Conservation (phyloP, 495 filamentous ascomycete genomes). For the Lentithecium fluviatile region DNA sequence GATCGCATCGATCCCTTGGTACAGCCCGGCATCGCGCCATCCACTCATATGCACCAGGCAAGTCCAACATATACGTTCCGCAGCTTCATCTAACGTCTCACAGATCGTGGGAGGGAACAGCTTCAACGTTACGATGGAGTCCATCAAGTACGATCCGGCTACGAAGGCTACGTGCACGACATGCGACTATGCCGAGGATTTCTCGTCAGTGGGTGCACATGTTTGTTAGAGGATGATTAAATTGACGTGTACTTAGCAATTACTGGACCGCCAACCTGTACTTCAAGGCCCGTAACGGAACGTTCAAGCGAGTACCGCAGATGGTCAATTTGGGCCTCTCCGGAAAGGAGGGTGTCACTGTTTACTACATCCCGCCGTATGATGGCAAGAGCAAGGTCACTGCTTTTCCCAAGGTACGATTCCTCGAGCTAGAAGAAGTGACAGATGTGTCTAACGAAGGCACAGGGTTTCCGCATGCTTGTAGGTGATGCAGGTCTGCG, state of each 20-base stretch:
- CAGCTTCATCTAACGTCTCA: not conserved
- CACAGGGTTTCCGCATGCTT: conserved; percentile 32
- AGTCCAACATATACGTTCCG: not conserved
- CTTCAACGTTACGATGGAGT: conserved; percentile 29
- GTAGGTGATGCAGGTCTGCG: conserved; percentile 23
- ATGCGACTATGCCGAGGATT: conserved; percentile 28
- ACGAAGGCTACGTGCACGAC: conserved; percentile 22
- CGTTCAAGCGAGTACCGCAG: conserved; percentile 30
- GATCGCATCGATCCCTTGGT: conserved; percentile 33
- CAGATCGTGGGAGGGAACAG: conserved; percentile 29
- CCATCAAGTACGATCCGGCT: conserved; percentile 19
- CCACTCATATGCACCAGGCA: conserved; percentile 18
- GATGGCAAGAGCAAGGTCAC: conserved; percentile 34
- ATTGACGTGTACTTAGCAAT: conserved; percentile 10
- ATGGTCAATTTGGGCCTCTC: conserved; percentile 30
- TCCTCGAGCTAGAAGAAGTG: not conserved
- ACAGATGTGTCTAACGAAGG: not conserved
- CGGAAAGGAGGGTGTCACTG: conserved; percentile 23
- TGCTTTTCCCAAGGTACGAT: conserved; percentile 21
- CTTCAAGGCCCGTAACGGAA: conserved; percentile 32
- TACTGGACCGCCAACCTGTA: conserved; percentile 34
- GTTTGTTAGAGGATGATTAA: too few species aligned
- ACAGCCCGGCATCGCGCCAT: conserved; percentile 18
- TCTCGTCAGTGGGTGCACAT: not conserved
- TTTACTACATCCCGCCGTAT: conserved; percentile 34